These are phyloP conservation scores for Bombardia bombarda DNA, from an alignment of 495 filamentous ascomycete genomes.

Conservation along the genomic window DNA sequence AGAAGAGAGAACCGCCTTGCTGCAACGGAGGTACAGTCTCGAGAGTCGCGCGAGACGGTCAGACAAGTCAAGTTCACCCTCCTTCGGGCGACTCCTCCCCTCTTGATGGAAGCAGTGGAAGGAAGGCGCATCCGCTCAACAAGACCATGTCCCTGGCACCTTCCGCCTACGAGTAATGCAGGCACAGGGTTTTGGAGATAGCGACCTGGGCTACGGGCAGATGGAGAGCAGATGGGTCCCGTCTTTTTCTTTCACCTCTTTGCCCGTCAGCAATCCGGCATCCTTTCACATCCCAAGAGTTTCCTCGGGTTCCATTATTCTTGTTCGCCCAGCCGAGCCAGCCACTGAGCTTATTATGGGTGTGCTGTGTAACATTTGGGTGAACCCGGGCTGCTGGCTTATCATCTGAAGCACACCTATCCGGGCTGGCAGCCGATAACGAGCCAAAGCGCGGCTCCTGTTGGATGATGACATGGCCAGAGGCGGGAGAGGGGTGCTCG, in stretches of 20 bases:
- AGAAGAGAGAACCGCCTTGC: too few species aligned
- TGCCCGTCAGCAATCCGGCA: too few species aligned
- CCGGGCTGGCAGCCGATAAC: not conserved
- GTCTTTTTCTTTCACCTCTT: not conserved
- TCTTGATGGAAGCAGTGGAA: not conserved
- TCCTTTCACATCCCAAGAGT: too few species aligned
- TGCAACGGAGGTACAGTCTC: too few species aligned
- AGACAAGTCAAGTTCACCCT: too few species aligned
- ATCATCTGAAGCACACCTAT: not conserved
- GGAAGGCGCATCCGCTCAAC: conserved; percentile 9
- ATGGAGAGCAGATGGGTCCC: not conserved
- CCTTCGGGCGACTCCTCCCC: too few species aligned
- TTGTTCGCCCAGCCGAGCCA: not conserved
- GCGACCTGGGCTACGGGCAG: not conserved
- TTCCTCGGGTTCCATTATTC: not conserved
- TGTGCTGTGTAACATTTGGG: not conserved
- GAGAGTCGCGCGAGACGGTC: too few species aligned
- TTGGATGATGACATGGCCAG: not conserved
- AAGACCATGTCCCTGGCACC: conserved; percentile 7
- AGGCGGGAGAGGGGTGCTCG: not conserved
- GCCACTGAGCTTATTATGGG: not conserved
- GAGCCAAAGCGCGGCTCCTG: not conserved
- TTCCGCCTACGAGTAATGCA: not conserved
- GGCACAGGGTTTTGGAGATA: conserved; percentile 1
- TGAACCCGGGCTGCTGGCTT: not conserved